Conservation (phyloP, 208 protist genomes). For the Trypanosomatidae sp. region DNA sequence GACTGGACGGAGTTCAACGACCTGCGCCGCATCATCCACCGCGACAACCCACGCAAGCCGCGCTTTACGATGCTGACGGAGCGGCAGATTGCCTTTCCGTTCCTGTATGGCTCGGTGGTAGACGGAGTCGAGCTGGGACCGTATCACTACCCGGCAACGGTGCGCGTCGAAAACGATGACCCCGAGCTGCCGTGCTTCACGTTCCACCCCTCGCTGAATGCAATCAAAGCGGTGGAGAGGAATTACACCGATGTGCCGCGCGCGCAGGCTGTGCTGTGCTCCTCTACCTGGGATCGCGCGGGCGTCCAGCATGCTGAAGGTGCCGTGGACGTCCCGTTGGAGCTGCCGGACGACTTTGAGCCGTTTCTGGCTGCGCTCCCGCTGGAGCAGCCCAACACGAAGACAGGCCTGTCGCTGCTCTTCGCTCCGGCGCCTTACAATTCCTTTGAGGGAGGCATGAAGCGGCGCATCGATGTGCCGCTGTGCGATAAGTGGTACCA, state of each 20-base stretch:
- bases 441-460: slow-evolving; percentile 93
- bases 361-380: slow-evolving; percentile 86
- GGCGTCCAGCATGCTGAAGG: slow-evolving; percentile 25
- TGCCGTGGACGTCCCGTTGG: slow-evolving; percentile 21
- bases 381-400: slow-evolving; percentile 93
- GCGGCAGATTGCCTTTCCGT: slow-evolving; percentile 99
- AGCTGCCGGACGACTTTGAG: slow-evolving; percentile 69
- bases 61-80: slow-evolving; percentile 98
- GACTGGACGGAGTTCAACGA: slow-evolving; percentile 99
- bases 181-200: slow-evolving; percentile 98
- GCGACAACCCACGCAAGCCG: slow-evolving; percentile 92
- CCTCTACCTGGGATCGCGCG: slow-evolving; percentile 23
- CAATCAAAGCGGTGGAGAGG: slow-evolving; percentile 90
- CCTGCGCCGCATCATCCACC: slow-evolving; percentile 99
- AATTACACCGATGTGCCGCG: slow-evolving; percentile 36
- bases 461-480: slow-evolving; percentile 97
- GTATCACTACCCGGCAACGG: slow-evolving; percentile 95
- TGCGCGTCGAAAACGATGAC: slow-evolving; percentile 95
- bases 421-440: slow-evolving; percentile 99
- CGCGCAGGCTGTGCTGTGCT: slow-evolving; percentile 40
- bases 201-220: slow-evolving; percentile 99
- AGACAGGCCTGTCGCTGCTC: slow-evolving; percentile 95
- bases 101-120: slow-evolving; percentile 98
- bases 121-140: slow-evolving; percentile 89
- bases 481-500: slow-evolving; percentile 99